These are phyloP conservation scores for Mortierella sp. DNA, from an alignment of 371 early-diverging fungal genomes.

Conservation along the genomic window DNA sequence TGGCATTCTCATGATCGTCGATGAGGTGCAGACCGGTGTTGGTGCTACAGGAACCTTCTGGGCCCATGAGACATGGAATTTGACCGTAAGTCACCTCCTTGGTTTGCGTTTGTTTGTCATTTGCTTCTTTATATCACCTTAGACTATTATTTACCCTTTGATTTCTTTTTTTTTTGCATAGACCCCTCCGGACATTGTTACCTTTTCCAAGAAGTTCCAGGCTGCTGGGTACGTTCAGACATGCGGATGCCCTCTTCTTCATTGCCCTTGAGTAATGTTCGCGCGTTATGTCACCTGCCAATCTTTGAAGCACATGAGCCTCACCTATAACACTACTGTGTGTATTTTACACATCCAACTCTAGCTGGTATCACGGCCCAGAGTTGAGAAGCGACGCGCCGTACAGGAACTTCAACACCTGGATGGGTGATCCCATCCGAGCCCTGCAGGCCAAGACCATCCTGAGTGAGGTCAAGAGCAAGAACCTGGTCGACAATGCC, in stretches of 20 bases:
- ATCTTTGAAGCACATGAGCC: neutral
- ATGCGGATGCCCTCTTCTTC: too few relatives aligned
- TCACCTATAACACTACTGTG: neutral
- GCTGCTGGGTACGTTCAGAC: conserved; percentile 66
- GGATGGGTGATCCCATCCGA: conserved; percentile 82
- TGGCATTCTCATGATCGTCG: conserved; percentile 82
- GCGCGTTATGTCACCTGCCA: too few relatives aligned
- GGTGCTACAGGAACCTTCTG: conserved; percentile 88
- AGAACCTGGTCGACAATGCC: conserved; percentile 68
- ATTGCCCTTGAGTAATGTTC: too few relatives aligned
- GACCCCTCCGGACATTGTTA: conserved; percentile 80
- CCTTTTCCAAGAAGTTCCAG: conserved; percentile 85
- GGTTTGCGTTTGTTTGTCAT: neutral
- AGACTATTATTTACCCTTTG: neutral
- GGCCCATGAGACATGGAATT: conserved; percentile 82
- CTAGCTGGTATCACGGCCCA: conserved; percentile 67
- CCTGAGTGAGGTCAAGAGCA: conserved; percentile 68
- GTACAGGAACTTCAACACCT: conserved; percentile 81
- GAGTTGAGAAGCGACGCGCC: conserved; percentile 73
- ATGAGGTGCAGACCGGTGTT: conserved; percentile 90
- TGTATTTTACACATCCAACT: neutral
- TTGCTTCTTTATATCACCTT: neutral
- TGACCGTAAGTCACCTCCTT: conserved; percentile 54
- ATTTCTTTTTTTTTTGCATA: conserved; percentile 1
- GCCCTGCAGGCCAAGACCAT: conserved; percentile 78